A percentile compares a stretch with the other conserved stretches of the same genome.
These are phyloP conservation scores for Letharia columbiana DNA, from an alignment of 495 filamentous ascomycete species.

Conservation along the genomic window DNA sequence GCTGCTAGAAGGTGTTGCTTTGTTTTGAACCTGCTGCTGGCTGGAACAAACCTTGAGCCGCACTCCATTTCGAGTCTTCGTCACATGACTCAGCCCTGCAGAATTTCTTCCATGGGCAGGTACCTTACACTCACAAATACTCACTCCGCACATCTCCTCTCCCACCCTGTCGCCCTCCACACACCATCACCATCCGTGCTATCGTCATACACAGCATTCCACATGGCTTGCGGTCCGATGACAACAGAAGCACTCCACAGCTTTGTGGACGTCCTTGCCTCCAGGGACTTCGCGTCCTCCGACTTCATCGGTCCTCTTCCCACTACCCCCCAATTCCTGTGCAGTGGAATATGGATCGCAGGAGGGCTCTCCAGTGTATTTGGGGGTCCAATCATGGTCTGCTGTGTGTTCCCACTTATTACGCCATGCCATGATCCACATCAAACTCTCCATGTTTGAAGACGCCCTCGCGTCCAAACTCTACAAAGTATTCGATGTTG, in stretches of 20 bases:
- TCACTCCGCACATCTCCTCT: background rate
- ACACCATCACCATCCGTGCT: background rate
- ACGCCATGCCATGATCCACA: background rate
- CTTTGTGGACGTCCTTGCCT: background rate
- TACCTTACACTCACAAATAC: background rate
- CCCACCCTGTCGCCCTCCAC: background rate
- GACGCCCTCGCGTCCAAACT: background rate
- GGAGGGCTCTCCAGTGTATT: background rate
- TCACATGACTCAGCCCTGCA: slow-evolving; percentile 1
- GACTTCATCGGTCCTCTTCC: background rate
- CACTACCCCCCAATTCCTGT: background rate
- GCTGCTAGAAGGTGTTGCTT: background rate
- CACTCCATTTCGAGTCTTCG: background rate
- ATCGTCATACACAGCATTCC: too few relatives aligned
- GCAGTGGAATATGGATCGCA: too few relatives aligned
- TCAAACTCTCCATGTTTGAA: background rate
- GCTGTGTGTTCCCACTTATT: background rate
- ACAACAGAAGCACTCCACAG: background rate
- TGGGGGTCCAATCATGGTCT: background rate
- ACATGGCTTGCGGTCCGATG: background rate
- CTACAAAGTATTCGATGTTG: background rate
- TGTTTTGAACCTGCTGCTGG: background rate
- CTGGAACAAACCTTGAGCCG: background rate
- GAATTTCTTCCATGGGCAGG: background rate
- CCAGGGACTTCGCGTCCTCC: background rate